Evolutionary conservation across 1,284 basidiomycete genomes (phyloP), one percentile per base, ranked within the genome.

Genomic region (Sporisorium sorghi): DNA sequence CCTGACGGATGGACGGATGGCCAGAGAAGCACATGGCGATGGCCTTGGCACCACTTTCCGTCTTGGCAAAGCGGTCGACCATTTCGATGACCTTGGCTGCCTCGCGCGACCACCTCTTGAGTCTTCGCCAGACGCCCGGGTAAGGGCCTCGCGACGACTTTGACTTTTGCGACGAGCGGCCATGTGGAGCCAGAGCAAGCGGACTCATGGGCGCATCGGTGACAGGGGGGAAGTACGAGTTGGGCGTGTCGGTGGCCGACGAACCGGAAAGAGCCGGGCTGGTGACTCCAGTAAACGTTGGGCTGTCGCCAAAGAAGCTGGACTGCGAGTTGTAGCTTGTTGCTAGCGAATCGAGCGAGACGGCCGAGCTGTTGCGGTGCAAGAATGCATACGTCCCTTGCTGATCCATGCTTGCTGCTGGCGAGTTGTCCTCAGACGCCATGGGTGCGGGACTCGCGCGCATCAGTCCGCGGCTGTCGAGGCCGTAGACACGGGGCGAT

Each of bases 21-120:
- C 53, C 75, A 24, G 49, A 50, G 43, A 55, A 81, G 63, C 78
- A 80, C 39, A 66, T 53, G 24, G 57, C 53, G 42, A 73, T 72
- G 1, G 79, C 80, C 42, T 59, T 78, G 21, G 57, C 52, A 26
- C 82, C 82, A 44, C 73, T 77, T 3, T 79, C 70, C 5, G 80
- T 69, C 32, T 51, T 51, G 9, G 64, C 63, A 30, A 82, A 83
- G 14, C 43, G 42, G 15, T 84, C 82, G 15, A 84, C 76, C 12
- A 81, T 51, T 51, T 76, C 78, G 12, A 84, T 47, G 8, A 83
- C 79, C 42, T 84, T 84, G 54, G 73, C 79, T 2, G 81, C 80
- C 59, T 84, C 81, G 30, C 80, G 66, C 26, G 76, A 74, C 82
- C 82, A 84, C 19, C 82, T 72, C 67, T 84, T 84, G 58, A 80